Evolutionary conservation across 306 rosid species (phyloP), one percentile per base, ranked within the genome.

Genomic region (Begonia peltatifolia): DNA sequence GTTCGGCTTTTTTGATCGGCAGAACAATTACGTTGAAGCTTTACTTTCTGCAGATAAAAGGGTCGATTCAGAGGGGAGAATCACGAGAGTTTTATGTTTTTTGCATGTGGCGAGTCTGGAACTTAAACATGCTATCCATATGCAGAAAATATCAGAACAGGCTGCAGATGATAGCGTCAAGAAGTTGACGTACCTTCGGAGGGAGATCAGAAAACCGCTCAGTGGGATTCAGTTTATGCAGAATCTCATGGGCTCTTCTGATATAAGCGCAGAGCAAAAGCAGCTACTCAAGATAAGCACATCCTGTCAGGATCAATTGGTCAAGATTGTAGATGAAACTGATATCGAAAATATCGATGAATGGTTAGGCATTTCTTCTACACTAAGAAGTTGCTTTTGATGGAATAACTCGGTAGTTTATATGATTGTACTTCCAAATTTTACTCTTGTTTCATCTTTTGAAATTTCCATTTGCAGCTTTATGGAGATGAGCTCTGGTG

Each of bases 91-190:
- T 46, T 46, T 74, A 58, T 68, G 66, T 54, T 74, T 74, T 67
- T 57, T 74, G 66, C 68, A 68, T 35, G 50, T 68, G 58, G 57
- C 79, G 52, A 64, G 75, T 64, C 65, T 68, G 38, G 79, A 74
- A 52, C 75, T 74, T 57, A 54, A 68, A 52, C 61, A 61, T 65
- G 69, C 71, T 61, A 48, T 65, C 54, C 75, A 74, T 62, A 63
- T 68, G 44, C 79, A 74, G 58, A 59, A 18, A 48, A 66, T 65
- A 54, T 69, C 74, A 12, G 71, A 64, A 64, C 62, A 74, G 54
- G 75, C 75, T 47, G 63, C 71, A 42, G 71, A 67, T 57, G 68
- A 74, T 57, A 68, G 54, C 36, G 54, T 64, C 50, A 58, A 62
- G 55, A 74, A 74, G 65, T 48, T 74, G 41, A 68, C 71, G n/a